Evolutionary conservation across 371 early-diverging fungal genomes (phyloP).

Genomic region (Thermomucor indicae-seudaticae): DNA sequence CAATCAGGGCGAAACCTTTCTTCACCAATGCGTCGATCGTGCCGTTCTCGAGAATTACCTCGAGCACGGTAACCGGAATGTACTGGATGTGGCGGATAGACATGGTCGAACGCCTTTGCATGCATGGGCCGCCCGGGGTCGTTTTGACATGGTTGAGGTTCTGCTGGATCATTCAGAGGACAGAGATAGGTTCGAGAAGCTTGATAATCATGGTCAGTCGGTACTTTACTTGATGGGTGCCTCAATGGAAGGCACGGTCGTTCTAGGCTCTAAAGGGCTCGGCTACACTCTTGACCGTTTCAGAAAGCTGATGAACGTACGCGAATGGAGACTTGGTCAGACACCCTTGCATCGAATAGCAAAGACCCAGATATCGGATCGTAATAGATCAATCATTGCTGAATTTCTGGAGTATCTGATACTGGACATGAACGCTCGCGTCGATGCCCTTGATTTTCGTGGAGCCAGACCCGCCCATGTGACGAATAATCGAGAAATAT

Average conservation of each 20-base stretch:
- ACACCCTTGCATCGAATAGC: constrained; percentile 41
- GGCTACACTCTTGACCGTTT: constrained; percentile 5
- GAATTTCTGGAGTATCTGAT: constrained; percentile 16
- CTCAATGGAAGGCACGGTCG: neutral
- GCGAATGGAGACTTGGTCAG: constrained; percentile 28
- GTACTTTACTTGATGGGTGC: neutral
- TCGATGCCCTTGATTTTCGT: constrained; percentile 25
- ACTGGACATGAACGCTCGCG: constrained; percentile 19
- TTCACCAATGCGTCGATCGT: constrained; percentile 31
- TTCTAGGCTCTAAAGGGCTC: constrained; percentile 10
- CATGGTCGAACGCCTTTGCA: constrained; percentile 35
- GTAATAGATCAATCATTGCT: neutral
- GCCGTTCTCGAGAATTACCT: constrained; percentile 13
- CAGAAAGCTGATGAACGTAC: constrained; percentile 9
- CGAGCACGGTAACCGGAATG: neutral
- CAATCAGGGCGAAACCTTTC: constrained; percentile 32
- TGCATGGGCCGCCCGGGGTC: constrained; percentile 41
- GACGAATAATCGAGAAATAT: constrained; percentile 23
- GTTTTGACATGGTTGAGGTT: constrained; percentile 27
- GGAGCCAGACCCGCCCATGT: constrained; percentile 37
- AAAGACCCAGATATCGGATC: neutral
- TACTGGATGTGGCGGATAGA: constrained; percentile 19
- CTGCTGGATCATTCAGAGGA: constrained; percentile 9
- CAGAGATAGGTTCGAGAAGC: neutral
- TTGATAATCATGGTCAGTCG: constrained; percentile 1